Conservation (phyloP, 2,329 filamentous ascomycete species). For the Penicillium brasilianum region DNA sequence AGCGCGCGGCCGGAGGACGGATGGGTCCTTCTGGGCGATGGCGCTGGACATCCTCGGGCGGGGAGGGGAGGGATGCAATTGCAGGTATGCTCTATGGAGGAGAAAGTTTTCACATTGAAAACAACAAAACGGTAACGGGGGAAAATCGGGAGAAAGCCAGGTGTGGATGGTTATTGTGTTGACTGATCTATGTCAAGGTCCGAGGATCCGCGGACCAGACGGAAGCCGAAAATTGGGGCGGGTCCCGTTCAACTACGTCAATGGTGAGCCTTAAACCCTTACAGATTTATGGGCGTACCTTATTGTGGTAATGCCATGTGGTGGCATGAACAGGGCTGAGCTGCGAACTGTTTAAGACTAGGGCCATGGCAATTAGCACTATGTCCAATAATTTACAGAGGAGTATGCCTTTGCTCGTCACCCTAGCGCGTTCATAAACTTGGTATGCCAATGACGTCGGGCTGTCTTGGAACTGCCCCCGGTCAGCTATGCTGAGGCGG, state of each 20-base stretch:
- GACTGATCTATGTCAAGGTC: conserved; percentile 8
- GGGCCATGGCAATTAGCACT: background rate
- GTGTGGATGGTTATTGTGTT: background rate
- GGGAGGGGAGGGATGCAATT: conserved; percentile 11
- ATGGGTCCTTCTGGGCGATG: conserved; percentile 33
- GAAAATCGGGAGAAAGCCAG: background rate
- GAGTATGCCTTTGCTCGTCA: background rate
- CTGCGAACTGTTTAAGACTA: background rate
- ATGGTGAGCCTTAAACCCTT: conserved; percentile 20
- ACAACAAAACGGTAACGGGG: background rate
- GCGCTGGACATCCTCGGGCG: conserved; percentile 39
- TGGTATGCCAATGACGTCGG: background rate
- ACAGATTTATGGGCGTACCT: background rate
- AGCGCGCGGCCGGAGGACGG: conserved; percentile 41
- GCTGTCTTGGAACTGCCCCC: background rate
- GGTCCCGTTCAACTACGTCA: conserved; percentile 22
- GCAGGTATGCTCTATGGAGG: conserved; percentile 5
- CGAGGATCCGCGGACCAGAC: conserved; percentile 2
- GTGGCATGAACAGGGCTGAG: conserved; percentile 1
- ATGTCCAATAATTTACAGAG: background rate
- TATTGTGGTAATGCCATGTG: background rate
- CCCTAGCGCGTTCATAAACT: background rate
- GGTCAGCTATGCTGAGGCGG: conserved; percentile 15
- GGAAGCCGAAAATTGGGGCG: conserved; percentile 16
- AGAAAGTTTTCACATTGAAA: conserved; percentile 27